Percentiles rank a stretch among this genome's conserved stretches.
phyloP scores from a whole-genome alignment of 225 moss, liverwort and hornwort species.

The Antitrichia curtipendula region DNA sequence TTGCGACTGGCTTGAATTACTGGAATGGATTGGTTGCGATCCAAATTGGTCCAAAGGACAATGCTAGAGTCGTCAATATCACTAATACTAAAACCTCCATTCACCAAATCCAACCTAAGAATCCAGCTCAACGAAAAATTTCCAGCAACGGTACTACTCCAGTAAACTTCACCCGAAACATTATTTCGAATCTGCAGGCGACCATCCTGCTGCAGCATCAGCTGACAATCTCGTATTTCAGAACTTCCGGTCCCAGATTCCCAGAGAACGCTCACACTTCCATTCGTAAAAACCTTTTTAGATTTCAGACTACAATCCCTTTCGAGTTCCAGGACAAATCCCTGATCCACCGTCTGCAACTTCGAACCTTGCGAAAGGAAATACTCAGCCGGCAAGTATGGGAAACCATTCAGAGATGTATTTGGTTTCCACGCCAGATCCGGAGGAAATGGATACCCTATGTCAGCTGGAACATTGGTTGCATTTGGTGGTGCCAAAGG shows the following conservation, averaged over 20 bases:
- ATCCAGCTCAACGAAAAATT: slow-evolving; percentile 6
- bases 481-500: neutral
- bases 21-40: neutral
- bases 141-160: slow-evolving; percentile 1
- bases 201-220: slow-evolving; percentile 11
- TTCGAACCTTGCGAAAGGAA: slow-evolving; percentile 8
- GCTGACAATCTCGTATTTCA: neutral
- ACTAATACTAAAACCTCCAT: slow-evolving; percentile 4
- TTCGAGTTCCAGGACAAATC: neutral
- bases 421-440: slow-evolving; percentile 7
- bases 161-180: neutral
- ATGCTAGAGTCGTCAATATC: neutral
- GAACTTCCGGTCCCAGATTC: slow-evolving; percentile 8
- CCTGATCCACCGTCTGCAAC: slow-evolving; percentile 7
- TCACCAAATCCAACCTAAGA: neutral
- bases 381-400: slow-evolving; percentile 16
- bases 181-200: slow-evolving; percentile 4
- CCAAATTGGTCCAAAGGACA: slow-evolving; percentile 6
- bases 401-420: slow-evolving; percentile 7
- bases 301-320: slow-evolving; percentile 5
- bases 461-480: neutral
- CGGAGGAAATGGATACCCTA: slow-evolving; percentile 7
- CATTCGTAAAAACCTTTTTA: neutral
- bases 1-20: neutral
- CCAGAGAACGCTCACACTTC: slow-evolving; percentile 5